Evolutionary conservation across 192 early-diverging fungal genomes (phyloP), one percentile per base, ranked within the genome.

Genomic region (Gamsiella multidivaricata): DNA sequence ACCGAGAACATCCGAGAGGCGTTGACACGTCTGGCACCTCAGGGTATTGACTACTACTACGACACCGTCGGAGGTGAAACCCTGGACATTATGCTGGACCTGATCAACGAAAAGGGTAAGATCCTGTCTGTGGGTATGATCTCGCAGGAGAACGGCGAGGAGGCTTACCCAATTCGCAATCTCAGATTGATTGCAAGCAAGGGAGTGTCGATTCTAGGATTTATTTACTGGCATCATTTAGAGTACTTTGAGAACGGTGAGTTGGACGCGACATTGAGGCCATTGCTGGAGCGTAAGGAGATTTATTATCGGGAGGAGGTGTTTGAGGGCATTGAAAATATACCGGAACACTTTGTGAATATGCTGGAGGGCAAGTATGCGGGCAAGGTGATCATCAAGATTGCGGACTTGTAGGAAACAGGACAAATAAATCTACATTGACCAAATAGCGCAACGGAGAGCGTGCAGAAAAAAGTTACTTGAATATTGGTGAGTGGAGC

Each of bases 11-110:
- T 67, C 5, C 65, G 81, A 54, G 66, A 70, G 7, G 83, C 42
- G 75, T 79, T 70, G 80, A 81, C 61, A 34, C 60, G 89, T 60
- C 75, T 83, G 10, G 89, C 88, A 31, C 95, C 94, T 33, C 80
- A 92, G 22, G 95, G 95, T 15, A 88, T 95, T 47, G 94, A 96
- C 70, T 87, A 94, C 33, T 94, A 91, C 67, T 94, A 88, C 84
- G 93, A 94, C 56, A 89, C 90, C 28, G 90, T 94, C 33, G 94
- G 92, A 17, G 94, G 94, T 45, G 88, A 88, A 61, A 84, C 84
- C 42, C 83, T 96, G 14, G 94, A 96, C 32, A 81, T 87, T 7
- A 89, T 84, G 7, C 79, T 96, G 17, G 73, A 81, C 8, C 50
- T 83, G 54, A 84, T 91, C 81, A 94, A 94, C 76, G 46, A 53